Conservation (phyloP, 306 rosid species). For the Psophocarpus tetragonolobus region DNA sequence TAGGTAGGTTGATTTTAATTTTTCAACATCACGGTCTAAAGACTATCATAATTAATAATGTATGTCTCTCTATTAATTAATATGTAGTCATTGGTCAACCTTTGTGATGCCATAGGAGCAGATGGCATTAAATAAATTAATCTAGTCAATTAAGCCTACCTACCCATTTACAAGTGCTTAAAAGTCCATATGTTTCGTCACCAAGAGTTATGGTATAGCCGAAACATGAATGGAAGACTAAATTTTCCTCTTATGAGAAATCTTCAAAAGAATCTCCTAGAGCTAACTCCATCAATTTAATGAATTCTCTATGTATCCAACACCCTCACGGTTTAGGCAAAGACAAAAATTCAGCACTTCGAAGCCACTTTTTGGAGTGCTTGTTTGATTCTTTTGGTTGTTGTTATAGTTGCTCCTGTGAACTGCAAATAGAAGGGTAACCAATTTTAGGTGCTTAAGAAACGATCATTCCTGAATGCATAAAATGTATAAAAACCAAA, state of each 20-base stretch:
- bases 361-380: conserved; percentile 40
- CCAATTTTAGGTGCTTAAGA: background rate
- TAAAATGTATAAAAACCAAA: conserved; percentile 19
- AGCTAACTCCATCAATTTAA: conserved; percentile 17
- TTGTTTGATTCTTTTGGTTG: conserved; percentile 47
- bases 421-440: conserved; percentile 34
- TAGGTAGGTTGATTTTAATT: background rate
- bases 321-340: background rate
- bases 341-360: conserved; percentile 36
- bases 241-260: conserved; percentile 1
- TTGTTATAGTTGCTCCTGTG: conserved; percentile 38
- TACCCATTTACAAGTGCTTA: conserved; percentile 34
- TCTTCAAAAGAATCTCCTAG: conserved; percentile 15
- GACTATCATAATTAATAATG: background rate
- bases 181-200: conserved; percentile 30
- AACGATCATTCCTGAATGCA: background rate
- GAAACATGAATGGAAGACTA: conserved; percentile 5
- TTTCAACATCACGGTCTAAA: background rate
- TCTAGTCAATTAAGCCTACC: conserved; percentile 18
- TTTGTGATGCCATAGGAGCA: background rate
- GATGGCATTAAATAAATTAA: background rate
- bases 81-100: conserved; percentile 10
- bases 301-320: background rate
- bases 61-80: background rate
- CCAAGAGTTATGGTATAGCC: conserved; percentile 1